Conservation (phyloP, 73 alveolate species). For the Symbiodinium pilosum region DNA sequence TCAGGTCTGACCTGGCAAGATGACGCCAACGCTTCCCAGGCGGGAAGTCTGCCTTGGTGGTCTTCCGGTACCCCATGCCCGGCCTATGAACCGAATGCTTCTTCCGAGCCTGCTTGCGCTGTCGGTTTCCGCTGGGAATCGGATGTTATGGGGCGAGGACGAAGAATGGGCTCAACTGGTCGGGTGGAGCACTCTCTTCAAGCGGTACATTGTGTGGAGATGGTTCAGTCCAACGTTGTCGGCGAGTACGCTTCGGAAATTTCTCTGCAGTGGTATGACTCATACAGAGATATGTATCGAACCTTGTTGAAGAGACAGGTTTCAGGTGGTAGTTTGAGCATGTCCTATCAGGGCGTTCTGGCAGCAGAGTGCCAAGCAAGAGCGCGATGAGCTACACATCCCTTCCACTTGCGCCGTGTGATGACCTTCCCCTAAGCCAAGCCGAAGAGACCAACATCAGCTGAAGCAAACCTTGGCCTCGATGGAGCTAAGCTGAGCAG, state of each 20-base stretch:
- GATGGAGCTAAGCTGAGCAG: no score
- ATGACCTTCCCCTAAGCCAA: no score
- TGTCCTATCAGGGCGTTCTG: conserved; percentile 16
- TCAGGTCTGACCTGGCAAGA: background rate
- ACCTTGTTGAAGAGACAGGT: conserved; percentile 4
- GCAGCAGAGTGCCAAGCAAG: conserved; percentile 1
- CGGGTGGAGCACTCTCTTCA: background rate
- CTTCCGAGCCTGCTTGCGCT: background rate
- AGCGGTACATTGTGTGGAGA: background rate
- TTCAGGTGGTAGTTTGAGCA: background rate
- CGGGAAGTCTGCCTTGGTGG: background rate
- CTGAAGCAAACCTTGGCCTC: no score
- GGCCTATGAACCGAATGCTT: background rate
- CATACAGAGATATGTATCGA: background rate
- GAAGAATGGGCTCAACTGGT: background rate
- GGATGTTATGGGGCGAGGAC: background rate
- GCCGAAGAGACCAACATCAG: no score
- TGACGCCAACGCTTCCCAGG: background rate
- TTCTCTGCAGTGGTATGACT: background rate
- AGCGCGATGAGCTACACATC: background rate
- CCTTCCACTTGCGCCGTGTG: no score
- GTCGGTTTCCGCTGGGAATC: conserved; percentile 33
- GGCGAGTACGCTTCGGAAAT: conserved; percentile 5
- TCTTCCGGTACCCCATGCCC: conserved; percentile 5
- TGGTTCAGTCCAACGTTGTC: background rate